Percentiles rank a stretch among this genome's conserved stretches.
Evolutionary conservation across 2,329 filamentous ascomycete genomes (phyloP).

Genomic region (Geoglossum cookeanum): DNA sequence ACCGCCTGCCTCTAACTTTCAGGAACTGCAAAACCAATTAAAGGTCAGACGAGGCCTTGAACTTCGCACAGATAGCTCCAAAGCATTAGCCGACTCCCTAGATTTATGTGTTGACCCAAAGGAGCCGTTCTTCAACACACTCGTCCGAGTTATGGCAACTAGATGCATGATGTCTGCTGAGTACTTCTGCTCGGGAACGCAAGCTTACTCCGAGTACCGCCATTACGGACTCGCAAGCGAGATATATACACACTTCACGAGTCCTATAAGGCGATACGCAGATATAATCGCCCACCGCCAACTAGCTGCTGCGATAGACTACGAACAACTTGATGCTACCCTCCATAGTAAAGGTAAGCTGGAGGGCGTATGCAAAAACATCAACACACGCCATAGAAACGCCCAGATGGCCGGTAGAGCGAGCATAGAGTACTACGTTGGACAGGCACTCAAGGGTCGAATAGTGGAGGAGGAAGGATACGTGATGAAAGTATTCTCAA

Average conservation of each 20-base stretch:
- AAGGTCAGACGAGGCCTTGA: slow-evolving; percentile 69
- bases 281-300: slow-evolving; percentile 88
- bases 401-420: slow-evolving; percentile 89
- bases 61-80: slow-evolving; percentile 67
- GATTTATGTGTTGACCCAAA: slow-evolving; percentile 61
- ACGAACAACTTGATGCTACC: slow-evolving; percentile 66
- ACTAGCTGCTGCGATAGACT: slow-evolving; percentile 85
- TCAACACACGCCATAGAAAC: slow-evolving; percentile 93
- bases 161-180: slow-evolving; percentile 98
- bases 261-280: slow-evolving; percentile 92
- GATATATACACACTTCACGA: slow-evolving; percentile 98
- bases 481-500: slow-evolving; percentile 92
- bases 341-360: slow-evolving; percentile 68
- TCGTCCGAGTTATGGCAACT: slow-evolving; percentile 92
- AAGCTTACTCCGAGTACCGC: slow-evolving; percentile 82
- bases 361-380: slow-evolving; percentile 91
- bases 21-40: slow-evolving; percentile 80
- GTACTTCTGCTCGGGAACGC: slow-evolving; percentile 84
- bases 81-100: slow-evolving; percentile 81
- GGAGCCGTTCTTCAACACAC: slow-evolving; percentile 95
- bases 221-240: slow-evolving; percentile 93
- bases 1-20: slow-evolving; percentile 90
- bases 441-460: slow-evolving; percentile 74
- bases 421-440: slow-evolving; percentile 94
- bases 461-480: slow-evolving; percentile 47